Evolutionary conservation across 2,329 filamentous ascomycete species (phyloP).

Genomic region (Mycogone perniciosa): DNA sequence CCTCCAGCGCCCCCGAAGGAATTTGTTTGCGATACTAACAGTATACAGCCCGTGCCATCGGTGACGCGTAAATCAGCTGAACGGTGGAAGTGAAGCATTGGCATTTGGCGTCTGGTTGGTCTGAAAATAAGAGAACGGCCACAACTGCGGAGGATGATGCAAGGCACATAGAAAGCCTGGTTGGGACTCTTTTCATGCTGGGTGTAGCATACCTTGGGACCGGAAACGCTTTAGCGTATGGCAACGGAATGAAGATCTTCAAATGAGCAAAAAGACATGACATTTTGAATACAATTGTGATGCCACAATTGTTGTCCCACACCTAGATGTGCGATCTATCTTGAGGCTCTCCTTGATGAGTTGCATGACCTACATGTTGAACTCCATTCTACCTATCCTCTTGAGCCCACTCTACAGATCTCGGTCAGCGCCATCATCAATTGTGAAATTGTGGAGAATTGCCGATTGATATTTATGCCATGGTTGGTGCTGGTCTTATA

Average conservation of each 20-base stretch:
- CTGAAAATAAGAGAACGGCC: constrained; percentile 30
- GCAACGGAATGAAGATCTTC: constrained; percentile 34
- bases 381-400: too few relatives aligned
- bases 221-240: constrained; percentile 33
- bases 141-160: constrained; percentile 29
- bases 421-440: too few relatives aligned
- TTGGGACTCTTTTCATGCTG: constrained; percentile 36
- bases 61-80: constrained; percentile 38
- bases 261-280: constrained; percentile 17
- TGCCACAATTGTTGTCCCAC: not conserved
- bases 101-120: constrained; percentile 34
- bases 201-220: constrained; percentile 32
- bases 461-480: too few relatives aligned
- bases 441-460: too few relatives aligned
- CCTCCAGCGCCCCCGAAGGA: constrained; percentile 9
- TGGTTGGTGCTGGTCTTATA: too few relatives aligned
- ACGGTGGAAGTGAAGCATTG: constrained; percentile 28
- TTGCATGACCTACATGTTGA: too few relatives aligned
- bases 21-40: constrained; percentile 24
- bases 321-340: too few relatives aligned
- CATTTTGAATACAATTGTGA: not conserved
- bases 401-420: too few relatives aligned
- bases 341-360: not conserved
- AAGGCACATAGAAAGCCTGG: constrained; percentile 29
- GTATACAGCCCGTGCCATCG: constrained; percentile 52